A percentile compares a stretch with the other conserved stretches of the same genome.
Conservation (phyloP, 169 alveolate genomes). For the Cryptosporidium tyzzeri region DNA sequence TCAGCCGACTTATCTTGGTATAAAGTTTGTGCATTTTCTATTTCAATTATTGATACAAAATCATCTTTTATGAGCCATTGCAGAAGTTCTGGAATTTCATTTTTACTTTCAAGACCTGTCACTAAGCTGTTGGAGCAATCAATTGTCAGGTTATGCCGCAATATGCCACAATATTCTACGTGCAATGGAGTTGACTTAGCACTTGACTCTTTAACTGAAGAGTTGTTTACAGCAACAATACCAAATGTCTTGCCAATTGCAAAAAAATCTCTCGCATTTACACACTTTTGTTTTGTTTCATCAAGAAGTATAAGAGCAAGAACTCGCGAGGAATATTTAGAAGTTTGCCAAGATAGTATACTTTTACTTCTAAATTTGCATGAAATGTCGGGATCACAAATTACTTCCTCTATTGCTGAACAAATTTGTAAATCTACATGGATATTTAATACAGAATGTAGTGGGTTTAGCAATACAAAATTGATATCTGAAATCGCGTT, state of each 20-base stretch:
- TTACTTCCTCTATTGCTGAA: constrained; percentile 25
- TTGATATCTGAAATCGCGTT: constrained; percentile 38
- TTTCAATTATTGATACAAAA: constrained; percentile 30
- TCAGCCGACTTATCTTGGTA: constrained; percentile 38
- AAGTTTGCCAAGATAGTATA: constrained; percentile 36
- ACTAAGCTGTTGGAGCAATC: constrained; percentile 43
- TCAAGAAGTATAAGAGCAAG: constrained; percentile 51
- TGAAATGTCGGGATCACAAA: constrained; percentile 20
- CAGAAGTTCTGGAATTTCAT: constrained; percentile 19
- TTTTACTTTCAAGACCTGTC: constrained; percentile 30
- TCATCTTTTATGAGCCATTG: constrained; percentile 29
- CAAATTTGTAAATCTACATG: constrained; percentile 61
- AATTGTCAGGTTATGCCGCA: constrained; percentile 39
- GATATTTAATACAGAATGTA: constrained; percentile 59
- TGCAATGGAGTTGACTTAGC: constrained; percentile 43
- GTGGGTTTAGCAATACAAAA: not conserved
- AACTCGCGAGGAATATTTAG: constrained; percentile 29
- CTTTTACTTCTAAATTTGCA: constrained; percentile 2
- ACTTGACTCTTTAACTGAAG: constrained; percentile 33
- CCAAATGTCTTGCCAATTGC: not conserved
- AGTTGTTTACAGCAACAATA: not conserved
- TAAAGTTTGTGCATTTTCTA: constrained; percentile 47
- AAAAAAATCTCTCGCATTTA: not conserved
- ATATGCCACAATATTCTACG: constrained; percentile 56
- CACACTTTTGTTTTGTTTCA: constrained; percentile 55